Percentiles rank a stretch among this genome's conserved stretches.
Evolutionary conservation across 306 rosid genomes (phyloP).

Genomic region (Cucurbita moschata): DNA sequence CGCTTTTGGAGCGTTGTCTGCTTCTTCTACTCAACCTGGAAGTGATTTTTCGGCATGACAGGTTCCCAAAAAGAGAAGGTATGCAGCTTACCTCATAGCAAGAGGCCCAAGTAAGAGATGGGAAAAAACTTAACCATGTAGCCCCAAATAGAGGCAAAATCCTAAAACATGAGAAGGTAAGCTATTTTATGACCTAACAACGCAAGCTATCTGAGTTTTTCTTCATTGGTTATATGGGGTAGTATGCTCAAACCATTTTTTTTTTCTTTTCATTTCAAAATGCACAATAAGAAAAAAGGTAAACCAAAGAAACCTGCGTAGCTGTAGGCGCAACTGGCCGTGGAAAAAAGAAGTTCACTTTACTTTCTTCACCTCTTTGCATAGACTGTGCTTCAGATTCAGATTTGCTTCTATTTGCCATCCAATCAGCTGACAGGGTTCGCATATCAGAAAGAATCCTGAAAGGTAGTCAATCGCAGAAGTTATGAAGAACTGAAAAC

Average conservation of each 20-base stretch:
- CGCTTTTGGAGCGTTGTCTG: not conserved
- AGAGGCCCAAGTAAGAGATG: not conserved
- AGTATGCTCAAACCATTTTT: not conserved
- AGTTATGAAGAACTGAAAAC: constrained; percentile 12
- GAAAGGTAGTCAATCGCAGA: constrained; percentile 25
- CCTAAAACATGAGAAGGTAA: not conserved
- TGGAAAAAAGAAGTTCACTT: constrained; percentile 66
- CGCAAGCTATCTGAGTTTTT: not conserved
- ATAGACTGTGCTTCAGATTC: constrained; percentile 66
- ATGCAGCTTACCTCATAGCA: not conserved
- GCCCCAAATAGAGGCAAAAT: not conserved
- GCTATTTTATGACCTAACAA: not conserved
- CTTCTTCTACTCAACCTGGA: not conserved
- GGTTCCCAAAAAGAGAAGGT: not conserved
- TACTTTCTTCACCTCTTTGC: constrained; percentile 91
- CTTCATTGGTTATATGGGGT: not conserved
- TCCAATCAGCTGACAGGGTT: constrained; percentile 99
- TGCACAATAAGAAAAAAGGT: not conserved
- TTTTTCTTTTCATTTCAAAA: not conserved
- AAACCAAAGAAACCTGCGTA: constrained; percentile 57
- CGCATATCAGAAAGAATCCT: constrained; percentile 99
- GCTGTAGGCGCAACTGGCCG: constrained; percentile 96
- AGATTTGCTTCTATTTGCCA: constrained; percentile 84
- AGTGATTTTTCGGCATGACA: not conserved
- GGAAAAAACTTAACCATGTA: not conserved